These are phyloP conservation scores for Cladophialophora chaetospira DNA, from an alignment of 2,329 filamentous ascomycete species.

Conservation along the genomic window DNA sequence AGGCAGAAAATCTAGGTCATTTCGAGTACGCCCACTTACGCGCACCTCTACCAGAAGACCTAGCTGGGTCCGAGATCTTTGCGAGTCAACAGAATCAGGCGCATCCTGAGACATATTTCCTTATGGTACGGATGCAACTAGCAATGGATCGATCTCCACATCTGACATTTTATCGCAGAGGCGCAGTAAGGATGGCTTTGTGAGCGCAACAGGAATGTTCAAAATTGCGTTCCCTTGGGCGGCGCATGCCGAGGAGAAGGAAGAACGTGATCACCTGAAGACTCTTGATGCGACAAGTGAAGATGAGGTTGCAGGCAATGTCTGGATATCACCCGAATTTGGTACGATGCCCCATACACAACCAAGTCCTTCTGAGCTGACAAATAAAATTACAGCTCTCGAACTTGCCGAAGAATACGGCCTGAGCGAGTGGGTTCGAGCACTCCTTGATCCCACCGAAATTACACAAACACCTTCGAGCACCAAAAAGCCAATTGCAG, in stretches of 20 bases:
- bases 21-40: constrained; percentile 97
- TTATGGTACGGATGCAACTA: constrained; percentile 65
- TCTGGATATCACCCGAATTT: constrained; percentile 85
- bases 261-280: constrained; percentile 76
- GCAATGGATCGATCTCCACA: background rate
- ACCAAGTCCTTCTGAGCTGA: constrained; percentile 23
- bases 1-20: constrained; percentile 71
- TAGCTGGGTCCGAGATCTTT: constrained; percentile 88
- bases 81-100: constrained; percentile 64
- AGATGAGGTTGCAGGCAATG: constrained; percentile 93
- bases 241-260: constrained; percentile 59
- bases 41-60: constrained; percentile 86
- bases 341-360: constrained; percentile 48
- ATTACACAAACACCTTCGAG: constrained; percentile 69
- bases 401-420: constrained; percentile 82
- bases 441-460: constrained; percentile 84
- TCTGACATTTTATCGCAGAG: constrained; percentile 45
- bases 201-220: constrained; percentile 70
- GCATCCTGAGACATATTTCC: constrained; percentile 86
- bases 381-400: constrained; percentile 62
- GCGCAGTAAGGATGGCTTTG: constrained; percentile 66
- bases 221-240: constrained; percentile 70
- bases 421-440: constrained; percentile 83
- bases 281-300: constrained; percentile 72
- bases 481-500: constrained; percentile 72